Base-by-base conservation (phyloP, 805 yeast species). In the Teunomyces gatunensis region DNA sequence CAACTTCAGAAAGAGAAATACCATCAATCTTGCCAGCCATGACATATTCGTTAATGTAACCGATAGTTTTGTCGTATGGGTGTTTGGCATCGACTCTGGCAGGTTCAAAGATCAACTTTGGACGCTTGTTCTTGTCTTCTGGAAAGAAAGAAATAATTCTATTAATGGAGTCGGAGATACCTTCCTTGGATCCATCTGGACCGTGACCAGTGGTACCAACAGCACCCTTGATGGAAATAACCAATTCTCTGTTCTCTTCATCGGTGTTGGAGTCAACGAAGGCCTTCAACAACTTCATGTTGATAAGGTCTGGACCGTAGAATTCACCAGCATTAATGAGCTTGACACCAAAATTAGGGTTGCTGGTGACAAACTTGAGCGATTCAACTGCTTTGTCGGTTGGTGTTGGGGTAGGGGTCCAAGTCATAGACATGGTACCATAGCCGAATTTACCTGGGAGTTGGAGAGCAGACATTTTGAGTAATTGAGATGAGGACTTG, bases 341-440 rank as follows among this genome's bases (percentile, higher is more conserved):
- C 9, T 65, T 66, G 64, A 79, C 71, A 51, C 82, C 73, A 50
- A 63, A 57, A 65, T 73, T 51, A 27, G 80, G 61, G 23, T 85
- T 84, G 30, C 71, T 67, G 30, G 61, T 59, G 21, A 61, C 61
- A 42, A 54, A 53, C 47, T 79, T 74, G 61, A 89, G 69, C 2
- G 79, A 67, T 9, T 68, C 78, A 49, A 81, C 71, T 2, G 87
- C 82, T 45, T 73, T 69, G 15, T 76, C 81, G 44, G 74, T 63
- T 6, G 85, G 76, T 29, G 77, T 64, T 29, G 88, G 89, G 0
- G 57, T 61, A 0, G 84, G 78, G 34, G 76, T 74, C 88, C 87
- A 81, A 1, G 96, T 87, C 62, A 87, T 73, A 47, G 85, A 79
- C 96, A 90, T 88, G 52, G 89, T 75, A 39, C 97, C 96, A 54